phyloP scores from a whole-genome alignment of 805 yeast species.

The Groenewaldozyma tartarivorans region DNA sequence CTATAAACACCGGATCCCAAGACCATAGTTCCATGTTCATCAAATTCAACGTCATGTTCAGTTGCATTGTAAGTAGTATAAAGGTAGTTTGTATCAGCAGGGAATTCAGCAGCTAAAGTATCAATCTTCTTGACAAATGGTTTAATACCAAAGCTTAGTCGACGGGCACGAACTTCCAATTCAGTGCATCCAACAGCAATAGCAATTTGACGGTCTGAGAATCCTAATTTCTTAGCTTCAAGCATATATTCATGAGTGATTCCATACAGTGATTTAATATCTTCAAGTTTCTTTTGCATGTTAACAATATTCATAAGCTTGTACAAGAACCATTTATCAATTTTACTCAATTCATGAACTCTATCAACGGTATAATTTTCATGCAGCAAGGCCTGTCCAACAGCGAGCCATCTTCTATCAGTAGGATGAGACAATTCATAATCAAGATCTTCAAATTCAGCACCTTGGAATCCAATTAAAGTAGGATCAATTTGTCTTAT shows the following conservation, averaged over 20 bases:
- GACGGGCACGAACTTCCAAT: slow-evolving; percentile 68
- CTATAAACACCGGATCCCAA: slow-evolving; percentile 99
- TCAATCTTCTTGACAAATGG: slow-evolving; percentile 97
- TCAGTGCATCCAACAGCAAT: slow-evolving; percentile 64
- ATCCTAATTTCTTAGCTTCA: slow-evolving; percentile 87
- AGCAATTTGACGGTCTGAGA: slow-evolving; percentile 91
- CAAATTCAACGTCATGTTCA: slow-evolving; percentile 70
- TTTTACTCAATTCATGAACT: slow-evolving; percentile 85
- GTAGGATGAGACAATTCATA: slow-evolving; percentile 75
- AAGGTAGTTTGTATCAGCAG: slow-evolving; percentile 90
- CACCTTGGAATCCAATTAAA: slow-evolving; percentile 81
- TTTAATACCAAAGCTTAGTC: slow-evolving; percentile 69
- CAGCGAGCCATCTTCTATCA: slow-evolving; percentile 96
- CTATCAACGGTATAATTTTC: slow-evolving; percentile 85
- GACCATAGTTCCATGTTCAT: slow-evolving; percentile 88
- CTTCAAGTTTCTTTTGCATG: slow-evolving; percentile 73
- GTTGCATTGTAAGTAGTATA: slow-evolving; percentile 95
- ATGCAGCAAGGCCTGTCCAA: slow-evolving; percentile 91
- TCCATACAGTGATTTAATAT: slow-evolving; percentile 45
- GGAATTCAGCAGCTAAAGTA: slow-evolving; percentile 97
- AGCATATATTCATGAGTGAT: slow-evolving; percentile 60
- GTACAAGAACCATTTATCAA: slow-evolving; percentile 92
- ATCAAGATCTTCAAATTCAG: slow-evolving; percentile 62
- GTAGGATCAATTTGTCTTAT: slow-evolving; percentile 93
- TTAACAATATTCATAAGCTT: slow-evolving; percentile 88